Conservation (phyloP, 192 early-diverging fungal species). For the Funneliformis mosseae region DNA sequence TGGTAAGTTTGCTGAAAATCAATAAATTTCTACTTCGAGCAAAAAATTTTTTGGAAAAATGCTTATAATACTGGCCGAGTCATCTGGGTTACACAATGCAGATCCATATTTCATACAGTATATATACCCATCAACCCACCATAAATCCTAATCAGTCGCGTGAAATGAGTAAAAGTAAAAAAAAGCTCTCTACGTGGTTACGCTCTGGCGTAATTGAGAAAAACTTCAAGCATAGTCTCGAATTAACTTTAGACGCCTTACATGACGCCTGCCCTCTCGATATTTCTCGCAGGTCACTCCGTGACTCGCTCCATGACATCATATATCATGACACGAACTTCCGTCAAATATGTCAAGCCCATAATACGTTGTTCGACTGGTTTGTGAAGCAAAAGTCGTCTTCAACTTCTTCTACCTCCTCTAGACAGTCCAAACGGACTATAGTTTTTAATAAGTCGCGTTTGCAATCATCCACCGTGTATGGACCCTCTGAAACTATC, state of each 20-base stretch:
- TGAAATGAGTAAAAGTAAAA: not conserved
- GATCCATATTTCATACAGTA: no score
- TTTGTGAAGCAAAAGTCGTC: slow-evolving; percentile 15
- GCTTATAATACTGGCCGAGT: no score
- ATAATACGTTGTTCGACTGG: slow-evolving; percentile 22
- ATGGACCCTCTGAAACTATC: not conserved
- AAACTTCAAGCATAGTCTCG: slow-evolving; percentile 4
- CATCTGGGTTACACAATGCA: no score
- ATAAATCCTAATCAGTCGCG: no score
- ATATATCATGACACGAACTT: slow-evolving; percentile 6
- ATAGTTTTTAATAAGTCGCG: slow-evolving; percentile 6
- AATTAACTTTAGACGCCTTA: slow-evolving; percentile 5
- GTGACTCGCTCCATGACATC: slow-evolving; percentile 20
- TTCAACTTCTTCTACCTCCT: slow-evolving; percentile 1
- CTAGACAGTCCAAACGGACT: not conserved
- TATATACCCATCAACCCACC: no score
- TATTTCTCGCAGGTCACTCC: slow-evolving; percentile 2
- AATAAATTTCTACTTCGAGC: no score
- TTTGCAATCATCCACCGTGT: slow-evolving; percentile 23
- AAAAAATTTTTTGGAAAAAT: no score
- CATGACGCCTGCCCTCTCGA: not conserved
- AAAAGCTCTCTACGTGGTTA: slow-evolving; percentile 10
- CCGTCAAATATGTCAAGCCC: slow-evolving; percentile 18
- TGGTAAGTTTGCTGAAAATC: no score
- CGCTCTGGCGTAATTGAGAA: slow-evolving; percentile 16